Conservation (phyloP, 139 green algal species). For the Chlamydomonas eustigma region DNA sequence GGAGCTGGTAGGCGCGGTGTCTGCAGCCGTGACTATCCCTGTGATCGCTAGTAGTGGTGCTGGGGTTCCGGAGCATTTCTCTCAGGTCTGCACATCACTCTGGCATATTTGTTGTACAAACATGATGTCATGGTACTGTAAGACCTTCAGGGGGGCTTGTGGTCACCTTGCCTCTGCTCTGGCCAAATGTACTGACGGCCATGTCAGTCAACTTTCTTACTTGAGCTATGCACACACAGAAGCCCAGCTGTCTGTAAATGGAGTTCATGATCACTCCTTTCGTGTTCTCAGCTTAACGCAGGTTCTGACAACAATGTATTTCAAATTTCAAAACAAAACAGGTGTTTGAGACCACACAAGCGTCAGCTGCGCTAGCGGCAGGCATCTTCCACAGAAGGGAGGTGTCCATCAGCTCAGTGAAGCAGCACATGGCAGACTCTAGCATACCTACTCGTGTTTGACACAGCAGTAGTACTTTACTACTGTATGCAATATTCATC, state of each 20-base stretch:
- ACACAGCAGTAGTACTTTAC: too few relatives aligned
- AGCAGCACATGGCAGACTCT: conserved; percentile 76
- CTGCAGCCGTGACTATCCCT: conserved; percentile 88
- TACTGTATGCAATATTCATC: too few relatives aligned
- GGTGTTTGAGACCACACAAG: conserved; percentile 72
- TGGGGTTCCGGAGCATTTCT: conserved; percentile 89
- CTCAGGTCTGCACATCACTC: conserved; percentile 59
- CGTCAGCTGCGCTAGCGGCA: conserved; percentile 87
- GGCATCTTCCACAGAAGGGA: conserved; percentile 97
- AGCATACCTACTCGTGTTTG: conserved; percentile 74
- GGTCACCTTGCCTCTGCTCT: background rate
- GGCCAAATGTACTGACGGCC: background rate
- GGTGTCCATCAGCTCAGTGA: conserved; percentile 88
- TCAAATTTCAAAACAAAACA: too few relatives aligned
- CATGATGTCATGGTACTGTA: background rate
- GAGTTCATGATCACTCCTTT: background rate
- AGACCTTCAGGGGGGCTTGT: background rate
- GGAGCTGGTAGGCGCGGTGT: conserved; percentile 86
- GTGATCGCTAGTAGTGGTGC: conserved; percentile 95
- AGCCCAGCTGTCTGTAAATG: too few relatives aligned
- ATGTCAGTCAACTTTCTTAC: too few relatives aligned
- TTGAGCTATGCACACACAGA: too few relatives aligned
- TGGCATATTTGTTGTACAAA: background rate
- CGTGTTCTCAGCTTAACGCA: too few relatives aligned
- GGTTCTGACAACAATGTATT: too few relatives aligned